Evolutionary conservation across 2,329 filamentous ascomycete genomes (phyloP), one percentile per base, ranked within the genome.

Genomic region (Ceratocystis variospora): DNA sequence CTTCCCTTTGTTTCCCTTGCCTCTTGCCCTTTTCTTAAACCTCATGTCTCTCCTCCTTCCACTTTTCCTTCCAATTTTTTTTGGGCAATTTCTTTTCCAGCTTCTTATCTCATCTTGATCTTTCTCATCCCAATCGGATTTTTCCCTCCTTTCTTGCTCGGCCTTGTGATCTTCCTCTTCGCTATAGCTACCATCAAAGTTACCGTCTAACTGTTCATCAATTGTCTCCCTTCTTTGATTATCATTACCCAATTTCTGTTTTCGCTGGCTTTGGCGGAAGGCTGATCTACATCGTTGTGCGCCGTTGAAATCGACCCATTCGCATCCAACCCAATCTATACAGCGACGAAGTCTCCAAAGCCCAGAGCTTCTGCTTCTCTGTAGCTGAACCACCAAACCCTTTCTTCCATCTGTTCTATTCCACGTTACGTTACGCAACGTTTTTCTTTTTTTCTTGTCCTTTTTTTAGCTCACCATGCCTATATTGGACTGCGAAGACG

Each of bases 381-480:
- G 12, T 12, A 17, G 61, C 44, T 31, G 15, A 19, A 5, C 7
- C 17, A 15, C 22, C 50, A 8, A 55, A 22, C 50, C 19, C 2
- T 15, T 25, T 22, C n/a, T n/a, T 17, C 46, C n/a, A 48, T 55
- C 50, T 8, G 31, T 17, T n/a, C 28, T 57, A 33, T 31, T 12
- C 25, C 5, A 17, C 28, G 53, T 57, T 31, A 17, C 28, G 53
- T 57, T 31, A n/a, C 53, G 5, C 33, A 57, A 57, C 53, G 17
- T 28, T 6, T 28, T 5, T 28, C 28, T 28, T 28, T 28, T 4
- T 28, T 28, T 28, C 25, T 28, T 25, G n/a, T 22, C 22, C 2
- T 25, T 2, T 25, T 50, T 15, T 50, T 33, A 31, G 22, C 53
- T 41, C 19, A 63, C 41, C 70, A 85, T 85, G 83, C 81, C 81